Percentiles rank a stretch among this genome's conserved stretches.
phyloP scores from a whole-genome alignment of 331 rosid species.

The Stylosanthes scabra region DNA sequence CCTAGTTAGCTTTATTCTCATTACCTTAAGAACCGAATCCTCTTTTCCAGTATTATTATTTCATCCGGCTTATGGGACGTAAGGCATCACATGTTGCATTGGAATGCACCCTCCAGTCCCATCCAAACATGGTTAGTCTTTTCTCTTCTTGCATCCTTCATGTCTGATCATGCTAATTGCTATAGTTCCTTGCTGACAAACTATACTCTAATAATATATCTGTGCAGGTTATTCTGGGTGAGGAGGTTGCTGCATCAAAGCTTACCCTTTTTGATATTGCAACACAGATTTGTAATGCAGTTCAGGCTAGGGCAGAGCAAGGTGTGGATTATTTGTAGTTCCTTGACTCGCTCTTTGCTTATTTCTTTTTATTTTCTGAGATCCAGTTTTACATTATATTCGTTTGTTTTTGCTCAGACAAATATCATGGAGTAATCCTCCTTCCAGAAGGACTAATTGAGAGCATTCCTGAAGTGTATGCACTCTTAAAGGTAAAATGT shows the following conservation, averaged over 20 bases:
- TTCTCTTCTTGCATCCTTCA: slow-evolving; percentile 18
- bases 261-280: slow-evolving; percentile 91
- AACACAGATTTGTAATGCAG: slow-evolving; percentile 86
- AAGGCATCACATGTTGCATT: slow-evolving; percentile 94
- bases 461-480: slow-evolving; percentile 98
- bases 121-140: slow-evolving; percentile 85
- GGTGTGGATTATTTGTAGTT: slow-evolving; percentile 56
- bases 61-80: slow-evolving; percentile 96
- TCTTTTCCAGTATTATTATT: slow-evolving; percentile 84
- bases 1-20: background rate
- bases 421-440: slow-evolving; percentile 93
- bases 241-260: slow-evolving; percentile 96
- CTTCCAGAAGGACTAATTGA: slow-evolving; percentile 98
- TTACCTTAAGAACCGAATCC: slow-evolving; percentile 26
- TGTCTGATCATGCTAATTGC: background rate
- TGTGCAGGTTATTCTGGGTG: slow-evolving; percentile 93
- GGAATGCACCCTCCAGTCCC: slow-evolving; percentile 97
- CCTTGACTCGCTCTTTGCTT: slow-evolving; percentile 21
- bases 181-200: slow-evolving; percentile 23
- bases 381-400: slow-evolving; percentile 25
- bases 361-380: slow-evolving; percentile 18
- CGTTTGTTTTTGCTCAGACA: slow-evolving; percentile 58
- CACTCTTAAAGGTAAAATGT: slow-evolving; percentile 81
- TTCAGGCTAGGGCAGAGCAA: slow-evolving; percentile 91
- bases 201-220: slow-evolving; percentile 17